phyloP scores from a whole-genome alignment of 441 rosid species.

The Bruguiera hainesii region DNA sequence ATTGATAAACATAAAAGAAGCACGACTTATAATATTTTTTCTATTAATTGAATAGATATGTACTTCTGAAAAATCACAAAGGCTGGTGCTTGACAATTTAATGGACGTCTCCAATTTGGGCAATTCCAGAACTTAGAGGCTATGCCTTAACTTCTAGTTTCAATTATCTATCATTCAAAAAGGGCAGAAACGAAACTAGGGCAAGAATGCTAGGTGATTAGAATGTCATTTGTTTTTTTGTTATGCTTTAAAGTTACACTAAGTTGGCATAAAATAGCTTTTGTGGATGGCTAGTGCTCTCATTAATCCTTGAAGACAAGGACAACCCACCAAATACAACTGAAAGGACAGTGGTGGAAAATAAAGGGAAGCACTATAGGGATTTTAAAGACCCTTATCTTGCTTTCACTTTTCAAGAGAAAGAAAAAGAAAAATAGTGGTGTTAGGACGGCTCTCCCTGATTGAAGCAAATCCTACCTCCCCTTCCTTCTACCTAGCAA shows the following conservation, averaged over 20 bases:
- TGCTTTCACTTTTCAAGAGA: not conserved
- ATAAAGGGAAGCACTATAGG: conserved; percentile 39
- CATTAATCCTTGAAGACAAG: conserved; percentile 49
- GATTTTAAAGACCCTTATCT: conserved; percentile 5
- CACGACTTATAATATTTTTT: no score
- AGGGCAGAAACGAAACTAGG: conserved; percentile 17
- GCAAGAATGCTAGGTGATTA: conserved; percentile 17
- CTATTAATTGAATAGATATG: no score
- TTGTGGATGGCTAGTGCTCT: conserved; percentile 41
- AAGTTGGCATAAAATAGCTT: conserved; percentile 41
- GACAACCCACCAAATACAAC: conserved; percentile 59
- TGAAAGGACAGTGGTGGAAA: conserved; percentile 48
- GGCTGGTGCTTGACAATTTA: not conserved
- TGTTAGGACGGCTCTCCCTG: conserved; percentile 18
- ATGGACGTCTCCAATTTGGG: not conserved
- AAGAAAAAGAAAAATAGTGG: conserved; percentile 7
- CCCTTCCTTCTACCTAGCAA: no score
- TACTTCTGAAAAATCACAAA: no score
- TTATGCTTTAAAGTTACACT: conserved; percentile 25
- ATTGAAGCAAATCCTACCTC: not conserved
- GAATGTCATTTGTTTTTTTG: conserved; percentile 12
- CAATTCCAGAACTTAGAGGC: not conserved
- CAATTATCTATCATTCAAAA: not conserved
- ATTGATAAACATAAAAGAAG: not conserved
- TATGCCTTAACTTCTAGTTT: not conserved